These are phyloP conservation scores for Pseudozyma sp. DNA, from an alignment of 1,284 basidiomycete species.

Conservation along the genomic window DNA sequence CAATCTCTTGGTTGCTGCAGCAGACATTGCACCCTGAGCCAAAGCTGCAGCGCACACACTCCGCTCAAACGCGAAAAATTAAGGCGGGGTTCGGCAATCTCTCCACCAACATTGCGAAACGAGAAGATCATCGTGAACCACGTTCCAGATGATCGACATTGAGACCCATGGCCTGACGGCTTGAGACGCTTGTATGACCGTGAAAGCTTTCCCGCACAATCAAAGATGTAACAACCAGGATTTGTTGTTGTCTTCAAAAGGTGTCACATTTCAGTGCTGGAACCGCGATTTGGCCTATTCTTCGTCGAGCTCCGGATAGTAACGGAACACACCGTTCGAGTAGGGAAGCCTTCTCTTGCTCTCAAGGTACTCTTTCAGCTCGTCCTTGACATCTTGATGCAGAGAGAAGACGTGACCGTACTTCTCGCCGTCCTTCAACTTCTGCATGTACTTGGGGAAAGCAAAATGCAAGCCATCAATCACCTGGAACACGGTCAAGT, in stretches of 20 bases:
- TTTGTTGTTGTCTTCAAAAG: too few species aligned
- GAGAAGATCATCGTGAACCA: background rate
- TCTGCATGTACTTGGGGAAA: slow-evolving; percentile 71
- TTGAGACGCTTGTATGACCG: background rate
- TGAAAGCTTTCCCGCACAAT: too few species aligned
- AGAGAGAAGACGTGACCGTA: slow-evolving; percentile 66
- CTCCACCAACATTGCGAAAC: background rate
- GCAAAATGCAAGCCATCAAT: slow-evolving; percentile 71
- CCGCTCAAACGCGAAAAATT: background rate
- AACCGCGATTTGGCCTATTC: slow-evolving; percentile 1
- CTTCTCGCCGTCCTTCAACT: slow-evolving; percentile 57
- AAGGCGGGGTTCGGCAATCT: slow-evolving; percentile 23
- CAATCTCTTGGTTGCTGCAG: slow-evolving; percentile 3
- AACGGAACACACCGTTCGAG: slow-evolving; percentile 71
- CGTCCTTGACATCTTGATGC: slow-evolving; percentile 52
- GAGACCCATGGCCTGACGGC: too few species aligned
- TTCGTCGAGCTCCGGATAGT: slow-evolving; percentile 72
- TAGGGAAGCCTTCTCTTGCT: slow-evolving; percentile 70
- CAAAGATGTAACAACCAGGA: too few species aligned
- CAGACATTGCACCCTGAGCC: background rate
- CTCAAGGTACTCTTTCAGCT: slow-evolving; percentile 71
- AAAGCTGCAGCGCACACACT: background rate
- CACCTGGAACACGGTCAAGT: slow-evolving; percentile 72
- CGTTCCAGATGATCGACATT: background rate
- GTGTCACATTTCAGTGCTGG: too few species aligned